Evolutionary conservation across 2,329 filamentous ascomycete species (phyloP).

Genomic region (Sclerotinia trifoliorum): DNA sequence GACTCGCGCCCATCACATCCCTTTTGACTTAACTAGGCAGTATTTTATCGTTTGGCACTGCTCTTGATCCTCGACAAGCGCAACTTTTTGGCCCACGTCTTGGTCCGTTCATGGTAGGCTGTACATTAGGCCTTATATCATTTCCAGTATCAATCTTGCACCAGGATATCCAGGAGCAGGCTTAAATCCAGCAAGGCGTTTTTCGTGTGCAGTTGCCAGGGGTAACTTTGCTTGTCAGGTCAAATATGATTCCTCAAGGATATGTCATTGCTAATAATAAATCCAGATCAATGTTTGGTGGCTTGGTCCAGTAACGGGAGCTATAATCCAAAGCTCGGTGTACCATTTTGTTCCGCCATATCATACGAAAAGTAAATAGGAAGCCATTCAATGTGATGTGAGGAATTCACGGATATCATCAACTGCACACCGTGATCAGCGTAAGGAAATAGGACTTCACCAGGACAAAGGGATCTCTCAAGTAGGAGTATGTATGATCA

Average conservation of each 20-base stretch:
- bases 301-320: constrained; percentile 40
- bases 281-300: constrained; percentile 43
- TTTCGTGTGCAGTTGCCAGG: constrained; percentile 46
- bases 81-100: constrained; percentile 50
- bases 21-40: constrained; percentile 21
- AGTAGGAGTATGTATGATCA: background rate
- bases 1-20: constrained; percentile 5
- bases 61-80: constrained; percentile 52
- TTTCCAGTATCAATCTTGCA: constrained; percentile 43
- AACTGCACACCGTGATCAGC: background rate
- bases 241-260: background rate
- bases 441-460: background rate
- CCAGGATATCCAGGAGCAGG: constrained; percentile 43
- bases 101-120: constrained; percentile 50
- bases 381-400: background rate
- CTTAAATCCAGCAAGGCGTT: constrained; percentile 45
- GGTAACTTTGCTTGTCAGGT: constrained; percentile 27
- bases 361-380: constrained; percentile 19
- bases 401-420: background rate
- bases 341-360: constrained; percentile 41
- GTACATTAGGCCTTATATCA: constrained; percentile 42
- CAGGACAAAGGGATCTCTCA: background rate
- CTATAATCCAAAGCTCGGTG: constrained; percentile 34
- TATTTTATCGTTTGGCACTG: constrained; percentile 53
- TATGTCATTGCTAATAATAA: background rate